Evolutionary conservation across 2,329 filamentous ascomycete genomes (phyloP), one percentile per base, ranked within the genome.

Genomic region (Xylariaceae sp.): DNA sequence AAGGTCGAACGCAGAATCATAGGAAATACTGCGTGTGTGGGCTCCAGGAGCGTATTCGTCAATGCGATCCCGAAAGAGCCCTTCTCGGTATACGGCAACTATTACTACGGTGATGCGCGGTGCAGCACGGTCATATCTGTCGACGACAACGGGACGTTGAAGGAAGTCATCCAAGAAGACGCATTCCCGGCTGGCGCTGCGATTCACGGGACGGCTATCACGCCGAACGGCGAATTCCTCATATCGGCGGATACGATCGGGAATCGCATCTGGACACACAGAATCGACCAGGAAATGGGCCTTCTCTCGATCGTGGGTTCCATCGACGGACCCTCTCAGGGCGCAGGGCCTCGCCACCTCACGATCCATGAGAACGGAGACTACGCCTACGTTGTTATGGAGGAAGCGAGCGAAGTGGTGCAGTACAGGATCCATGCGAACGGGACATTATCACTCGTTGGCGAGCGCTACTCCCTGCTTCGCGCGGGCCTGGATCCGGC

Each of bases 141-240:
- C 7, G 70, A 74, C 55, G 60, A 71, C 10, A 71, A 73, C 51
- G 78, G 78, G n/a, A 68, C 66, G 8, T 69, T 80, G 5, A 70
- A 71, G 2, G 55, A 69, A 50, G 74, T 78, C 37, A 67, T 79
- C 4, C 77, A 80, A 62, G 75, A 77, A 64, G 80, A 77, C 69
- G 72, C 73, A 54, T 79, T 80, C 62, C 68, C 68, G 8, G 64
- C 70, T 39, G 73, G 74, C 56, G 78, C 78, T 1, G 77, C 75
- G 42, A 75, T 81, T 44, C 78, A 81, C 64, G 78, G 78, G 55
- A 76, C 77, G 67, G 77, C 78, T 17, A 76, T 80, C 59, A 76
- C 77, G 59, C 72, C 73, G 3, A 73, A 73, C 30, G 74, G 75
- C 57, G 71, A 72, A 49, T 77, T 76, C 63, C 67, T 81, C 13